Conservation (phyloP, 352 stramenopile genomes). For the Thraustochytrium striatum region DNA sequence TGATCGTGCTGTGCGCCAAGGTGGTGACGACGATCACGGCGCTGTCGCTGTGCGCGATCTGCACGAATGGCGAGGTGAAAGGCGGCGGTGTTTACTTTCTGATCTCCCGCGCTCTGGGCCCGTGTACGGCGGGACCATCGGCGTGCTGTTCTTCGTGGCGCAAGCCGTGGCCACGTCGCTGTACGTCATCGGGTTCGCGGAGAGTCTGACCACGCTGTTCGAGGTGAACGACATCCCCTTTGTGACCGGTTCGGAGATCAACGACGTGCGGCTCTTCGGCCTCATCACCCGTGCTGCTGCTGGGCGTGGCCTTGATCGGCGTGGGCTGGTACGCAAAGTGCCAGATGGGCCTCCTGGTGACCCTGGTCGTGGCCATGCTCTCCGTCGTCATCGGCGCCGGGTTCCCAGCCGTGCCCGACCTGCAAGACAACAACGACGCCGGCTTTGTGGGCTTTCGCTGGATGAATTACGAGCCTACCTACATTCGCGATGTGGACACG, state of each 20-base stretch:
- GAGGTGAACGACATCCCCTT: constrained; percentile 58
- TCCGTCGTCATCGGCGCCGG: constrained; percentile 50
- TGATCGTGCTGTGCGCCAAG: constrained; percentile 66
- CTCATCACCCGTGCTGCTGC: constrained; percentile 56
- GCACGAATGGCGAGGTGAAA: constrained; percentile 67
- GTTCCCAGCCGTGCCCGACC: constrained; percentile 55
- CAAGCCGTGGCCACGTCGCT: constrained; percentile 67
- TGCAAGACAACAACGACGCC: constrained; percentile 53
- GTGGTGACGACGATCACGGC: constrained; percentile 66
- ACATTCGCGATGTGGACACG: constrained; percentile 63
- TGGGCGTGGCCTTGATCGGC: constrained; percentile 64
- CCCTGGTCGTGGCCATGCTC: constrained; percentile 65
- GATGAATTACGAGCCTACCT: constrained; percentile 53
- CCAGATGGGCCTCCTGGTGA: constrained; percentile 68
- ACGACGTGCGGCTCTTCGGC: constrained; percentile 62
- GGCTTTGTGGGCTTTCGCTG: constrained; percentile 63
- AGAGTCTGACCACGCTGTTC: constrained; percentile 56
- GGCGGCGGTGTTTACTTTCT: constrained; percentile 58
- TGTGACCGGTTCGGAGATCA: constrained; percentile 58
- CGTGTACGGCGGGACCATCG: constrained; percentile 68
- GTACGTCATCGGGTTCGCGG: constrained; percentile 72
- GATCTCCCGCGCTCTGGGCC: constrained; percentile 61
- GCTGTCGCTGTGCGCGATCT: constrained; percentile 65
- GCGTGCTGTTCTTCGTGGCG: constrained; percentile 69
- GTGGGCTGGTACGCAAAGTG: constrained; percentile 66